phyloP scores from a whole-genome alignment of 1,284 basidiomycete species.

The Moesziomyces sp. region DNA sequence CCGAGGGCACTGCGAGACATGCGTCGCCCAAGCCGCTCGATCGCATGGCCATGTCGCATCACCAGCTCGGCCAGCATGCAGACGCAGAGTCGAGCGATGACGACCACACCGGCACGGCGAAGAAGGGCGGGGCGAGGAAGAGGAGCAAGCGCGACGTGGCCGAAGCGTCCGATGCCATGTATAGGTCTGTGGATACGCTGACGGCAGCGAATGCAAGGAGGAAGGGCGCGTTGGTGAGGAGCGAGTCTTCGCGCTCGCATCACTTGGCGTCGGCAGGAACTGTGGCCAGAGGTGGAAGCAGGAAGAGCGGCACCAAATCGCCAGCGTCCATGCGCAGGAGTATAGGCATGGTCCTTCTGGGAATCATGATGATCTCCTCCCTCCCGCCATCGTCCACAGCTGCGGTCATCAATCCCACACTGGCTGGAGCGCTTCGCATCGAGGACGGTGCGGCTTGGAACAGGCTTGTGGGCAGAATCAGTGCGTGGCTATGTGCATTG shows the following conservation, averaged over 20 bases:
- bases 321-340: conserved; percentile 34
- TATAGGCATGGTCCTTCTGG: conserved; percentile 42
- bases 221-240: conserved; percentile 21
- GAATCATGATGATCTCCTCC: conserved; percentile 33
- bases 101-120: background rate
- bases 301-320: conserved; percentile 26
- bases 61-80: conserved; percentile 17
- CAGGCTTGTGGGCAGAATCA: conserved; percentile 56
- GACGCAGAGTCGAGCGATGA: background rate
- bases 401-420: background rate
- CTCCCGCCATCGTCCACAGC: conserved; percentile 6
- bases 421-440: conserved; percentile 2
- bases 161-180: conserved; percentile 4
- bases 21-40: conserved; percentile 14
- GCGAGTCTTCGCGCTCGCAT: conserved; percentile 19
- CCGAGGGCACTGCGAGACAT: conserved; percentile 33
- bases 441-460: conserved; percentile 13
- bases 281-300: background rate
- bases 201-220: background rate
- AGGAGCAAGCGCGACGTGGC: conserved; percentile 7
- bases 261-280: background rate
- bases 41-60: conserved; percentile 29
- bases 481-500: conserved; percentile 63
- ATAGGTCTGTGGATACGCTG: conserved; percentile 22
- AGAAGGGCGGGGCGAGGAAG: conserved; percentile 1